phyloP scores from a whole-genome alignment of 2,329 filamentous ascomycete species.

The Thelonectria blattea region DNA sequence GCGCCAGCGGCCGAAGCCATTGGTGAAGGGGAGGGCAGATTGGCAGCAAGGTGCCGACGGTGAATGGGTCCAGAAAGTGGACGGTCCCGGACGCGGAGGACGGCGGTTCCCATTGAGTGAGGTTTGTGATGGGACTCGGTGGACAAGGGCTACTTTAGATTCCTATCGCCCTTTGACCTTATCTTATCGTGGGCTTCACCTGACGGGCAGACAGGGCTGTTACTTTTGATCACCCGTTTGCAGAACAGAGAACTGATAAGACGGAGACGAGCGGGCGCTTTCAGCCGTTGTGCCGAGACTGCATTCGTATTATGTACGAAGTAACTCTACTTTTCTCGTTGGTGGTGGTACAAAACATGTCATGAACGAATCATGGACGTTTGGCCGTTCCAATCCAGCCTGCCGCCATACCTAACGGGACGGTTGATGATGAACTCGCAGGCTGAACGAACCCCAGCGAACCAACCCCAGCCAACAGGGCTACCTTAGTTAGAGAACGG shows the following conservation, averaged over 20 bases:
- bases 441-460: no score
- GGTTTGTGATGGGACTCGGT: no score
- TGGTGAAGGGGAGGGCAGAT: slow-evolving; percentile 16
- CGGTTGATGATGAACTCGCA: no score
- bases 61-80: slow-evolving; percentile 33
- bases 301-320: no score
- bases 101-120: slow-evolving; percentile 39
- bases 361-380: neutral
- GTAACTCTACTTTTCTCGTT: no score
- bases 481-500: neutral
- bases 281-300: neutral
- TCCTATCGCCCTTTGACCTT: neutral
- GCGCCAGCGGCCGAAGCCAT: slow-evolving; percentile 34
- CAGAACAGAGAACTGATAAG: neutral
- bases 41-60: slow-evolving; percentile 28
- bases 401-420: no score
- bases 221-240: no score
- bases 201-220: neutral
- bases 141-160: no score
- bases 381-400: neutral
- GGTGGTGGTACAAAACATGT: neutral
- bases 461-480: neutral
- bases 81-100: slow-evolving; percentile 36
- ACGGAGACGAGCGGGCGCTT: neutral
- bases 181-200: neutral